phyloP scores from a whole-genome alignment of 768 basidiomycete genomes.

The Agrocybe praecox region DNA sequence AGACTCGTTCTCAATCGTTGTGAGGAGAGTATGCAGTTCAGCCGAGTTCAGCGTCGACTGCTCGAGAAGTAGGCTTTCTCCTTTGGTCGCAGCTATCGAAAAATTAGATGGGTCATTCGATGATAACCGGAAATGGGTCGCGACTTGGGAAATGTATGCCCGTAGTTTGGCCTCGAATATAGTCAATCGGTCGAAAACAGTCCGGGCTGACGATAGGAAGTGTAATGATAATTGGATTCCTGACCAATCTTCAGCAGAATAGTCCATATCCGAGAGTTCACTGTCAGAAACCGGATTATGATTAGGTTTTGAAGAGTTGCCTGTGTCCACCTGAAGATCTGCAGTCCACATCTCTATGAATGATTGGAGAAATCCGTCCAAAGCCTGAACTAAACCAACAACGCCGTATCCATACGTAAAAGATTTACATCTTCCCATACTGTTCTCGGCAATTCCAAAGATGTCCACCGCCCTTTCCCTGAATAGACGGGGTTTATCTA shows the following conservation, averaged over 20 bases:
- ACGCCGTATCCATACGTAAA: constrained; percentile 93
- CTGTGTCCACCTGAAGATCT: constrained; percentile 44
- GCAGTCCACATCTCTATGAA: constrained; percentile 72
- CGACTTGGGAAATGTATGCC: constrained; percentile 57
- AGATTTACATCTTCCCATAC: constrained; percentile 67
- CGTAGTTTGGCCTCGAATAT: constrained; percentile 74
- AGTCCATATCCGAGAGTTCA: constrained; percentile 83
- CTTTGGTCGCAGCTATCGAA: constrained; percentile 61
- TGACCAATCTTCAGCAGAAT: constrained; percentile 87
- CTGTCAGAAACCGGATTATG: constrained; percentile 41
- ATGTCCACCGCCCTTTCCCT: constrained; percentile 77
- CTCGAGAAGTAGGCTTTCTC: constrained; percentile 72
- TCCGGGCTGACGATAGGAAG: constrained; percentile 78
- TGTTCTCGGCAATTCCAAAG: constrained; percentile 80
- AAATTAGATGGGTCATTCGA: constrained; percentile 55
- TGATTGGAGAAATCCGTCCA: constrained; percentile 70
- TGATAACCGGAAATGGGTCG: constrained; percentile 58
- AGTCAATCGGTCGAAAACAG: constrained; percentile 66
- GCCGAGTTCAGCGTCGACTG: constrained; percentile 86
- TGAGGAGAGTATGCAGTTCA: constrained; percentile 68
- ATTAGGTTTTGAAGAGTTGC: constrained; percentile 27
- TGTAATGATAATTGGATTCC: constrained; percentile 83
- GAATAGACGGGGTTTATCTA: constrained; percentile 63
- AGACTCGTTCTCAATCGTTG: constrained; percentile 49
- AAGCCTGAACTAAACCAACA: constrained; percentile 67